Evolutionary conservation across 257 asterid genomes (phyloP), one percentile per base, ranked within the genome.

Genomic region (Gentiana dahurica): DNA sequence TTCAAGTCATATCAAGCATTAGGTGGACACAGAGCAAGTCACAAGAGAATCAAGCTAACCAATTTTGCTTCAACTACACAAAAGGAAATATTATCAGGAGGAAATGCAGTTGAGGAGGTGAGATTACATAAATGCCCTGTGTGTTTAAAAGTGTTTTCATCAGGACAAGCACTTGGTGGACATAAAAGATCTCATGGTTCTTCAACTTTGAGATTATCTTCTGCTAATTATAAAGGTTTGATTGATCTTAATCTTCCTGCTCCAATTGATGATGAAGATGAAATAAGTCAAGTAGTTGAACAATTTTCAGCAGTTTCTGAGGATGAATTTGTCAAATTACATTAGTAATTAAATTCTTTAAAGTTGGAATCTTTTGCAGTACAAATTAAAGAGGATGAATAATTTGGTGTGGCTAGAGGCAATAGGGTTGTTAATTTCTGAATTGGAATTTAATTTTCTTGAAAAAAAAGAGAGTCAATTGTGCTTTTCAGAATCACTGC

Each of bases 1-100:
- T 89, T 89, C 13, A 71, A 75, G 62, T 89, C 97, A 4, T 89
- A 89, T 66, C 97, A 89, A 57, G 97, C 97, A 3, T 76, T 89
- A 6, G 97, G 97, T 12, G 97, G 97, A 5, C 97, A 89, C 67
- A 72, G 93, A 70, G 92, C 97, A 12, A 89, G 94, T 75, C 97
- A 89, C 84, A 86, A 77, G 75, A 86, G 86, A 74, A 55, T 68
- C 64, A 78, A 73, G 49, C 39, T 52, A 59, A 60, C 49, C 45
- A 36, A n/a, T 12, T 13, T 49, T 6, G 34, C 46, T 54, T 35
- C 60, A 49, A 8, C 57, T 50, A 46, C n/a, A 33, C 49, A 46
- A 12, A 13, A 39, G 64, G 49, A 11, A 54, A 34, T 7, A 36
- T 51, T 34, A 36, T 68, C 66, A 36, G 50, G 5, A 5, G 57